These are phyloP conservation scores for Fusarium camptoceras DNA, from an alignment of 2,329 filamentous ascomycete genomes.

Conservation along the genomic window DNA sequence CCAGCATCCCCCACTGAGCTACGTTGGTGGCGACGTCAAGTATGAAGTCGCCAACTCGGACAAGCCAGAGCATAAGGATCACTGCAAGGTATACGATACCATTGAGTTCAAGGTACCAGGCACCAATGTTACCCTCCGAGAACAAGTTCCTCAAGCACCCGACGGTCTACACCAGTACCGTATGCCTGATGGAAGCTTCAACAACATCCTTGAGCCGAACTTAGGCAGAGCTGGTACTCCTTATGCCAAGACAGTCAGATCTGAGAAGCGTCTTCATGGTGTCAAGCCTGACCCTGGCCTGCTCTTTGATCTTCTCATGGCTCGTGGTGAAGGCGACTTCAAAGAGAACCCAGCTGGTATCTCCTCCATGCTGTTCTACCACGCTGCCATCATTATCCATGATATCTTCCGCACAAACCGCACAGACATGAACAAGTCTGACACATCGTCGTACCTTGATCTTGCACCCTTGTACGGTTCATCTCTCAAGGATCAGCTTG, in stretches of 20 bases:
- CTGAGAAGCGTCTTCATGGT: slow-evolving; percentile 66
- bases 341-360: slow-evolving; percentile 77
- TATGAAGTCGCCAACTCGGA: slow-evolving; percentile 52
- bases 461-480: slow-evolving; percentile 79
- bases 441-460: slow-evolving; percentile 81
- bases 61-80: slow-evolving; percentile 50
- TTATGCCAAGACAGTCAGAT: slow-evolving; percentile 75
- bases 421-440: slow-evolving; percentile 70
- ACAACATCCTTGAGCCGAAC: slow-evolving; percentile 72
- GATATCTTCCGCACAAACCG: slow-evolving; percentile 60
- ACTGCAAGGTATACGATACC: slow-evolving; percentile 46
- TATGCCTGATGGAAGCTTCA: slow-evolving; percentile 55
- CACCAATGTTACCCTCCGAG: slow-evolving; percentile 52
- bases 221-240: slow-evolving; percentile 74
- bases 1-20: slow-evolving; percentile 64
- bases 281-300: slow-evolving; percentile 73
- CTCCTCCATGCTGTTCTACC: slow-evolving; percentile 79
- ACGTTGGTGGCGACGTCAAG: slow-evolving; percentile 56
- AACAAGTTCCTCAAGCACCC: slow-evolving; percentile 52
- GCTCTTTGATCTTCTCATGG: slow-evolving; percentile 76
- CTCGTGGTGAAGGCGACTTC: slow-evolving; percentile 62
- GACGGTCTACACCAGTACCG: slow-evolving; percentile 53
- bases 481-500: slow-evolving; percentile 70
- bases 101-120: slow-evolving; percentile 57
- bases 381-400: slow-evolving; percentile 71